phyloP scores from a whole-genome alignment of 2,329 filamentous ascomycete species.

The Simplicillium sp. region DNA sequence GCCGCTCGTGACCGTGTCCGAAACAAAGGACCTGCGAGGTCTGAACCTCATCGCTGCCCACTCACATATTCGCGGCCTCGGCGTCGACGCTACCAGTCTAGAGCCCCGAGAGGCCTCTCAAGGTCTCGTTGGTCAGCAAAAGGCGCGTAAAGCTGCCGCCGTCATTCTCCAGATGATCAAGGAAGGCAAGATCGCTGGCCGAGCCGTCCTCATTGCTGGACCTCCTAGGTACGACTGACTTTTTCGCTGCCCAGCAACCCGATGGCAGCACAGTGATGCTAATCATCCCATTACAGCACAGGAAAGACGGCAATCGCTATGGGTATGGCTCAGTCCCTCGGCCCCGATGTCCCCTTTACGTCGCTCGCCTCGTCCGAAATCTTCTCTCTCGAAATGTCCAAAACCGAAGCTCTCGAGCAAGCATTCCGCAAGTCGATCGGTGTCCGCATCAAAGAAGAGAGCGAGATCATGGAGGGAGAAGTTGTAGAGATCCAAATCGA shows the following conservation, averaged over 20 bases:
- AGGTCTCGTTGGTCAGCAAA: constrained; percentile 90
- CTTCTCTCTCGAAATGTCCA: constrained; percentile 98
- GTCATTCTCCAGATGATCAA: constrained; percentile 98
- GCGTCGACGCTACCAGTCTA: constrained; percentile 83
- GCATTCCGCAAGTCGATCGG: constrained; percentile 99
- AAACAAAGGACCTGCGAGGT: constrained; percentile 90
- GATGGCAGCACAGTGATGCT: neutral
- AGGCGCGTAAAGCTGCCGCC: constrained; percentile 91
- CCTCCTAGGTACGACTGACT: constrained; percentile 57
- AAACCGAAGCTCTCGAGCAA: constrained; percentile 95
- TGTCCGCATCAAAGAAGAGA: constrained; percentile 97
- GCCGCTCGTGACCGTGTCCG: constrained; percentile 71
- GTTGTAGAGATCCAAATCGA: constrained; percentile 99
- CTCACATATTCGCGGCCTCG: constrained; percentile 93
- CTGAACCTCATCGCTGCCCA: constrained; percentile 97
- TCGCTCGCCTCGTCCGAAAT: constrained; percentile 94
- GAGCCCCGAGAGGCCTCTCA: constrained; percentile 81
- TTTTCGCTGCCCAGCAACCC: neutral
- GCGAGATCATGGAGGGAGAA: constrained; percentile 97
- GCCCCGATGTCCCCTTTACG: constrained; percentile 90
- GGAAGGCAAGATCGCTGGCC: constrained; percentile 94
- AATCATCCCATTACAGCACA: constrained; percentile 46
- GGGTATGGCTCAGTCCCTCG: constrained; percentile 96
- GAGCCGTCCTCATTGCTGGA: constrained; percentile 88
- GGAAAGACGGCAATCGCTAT: constrained; percentile 98